phyloP scores from a whole-genome alignment of 2,329 filamentous ascomycete species.

The Tolypocladium cylindrosporum region DNA sequence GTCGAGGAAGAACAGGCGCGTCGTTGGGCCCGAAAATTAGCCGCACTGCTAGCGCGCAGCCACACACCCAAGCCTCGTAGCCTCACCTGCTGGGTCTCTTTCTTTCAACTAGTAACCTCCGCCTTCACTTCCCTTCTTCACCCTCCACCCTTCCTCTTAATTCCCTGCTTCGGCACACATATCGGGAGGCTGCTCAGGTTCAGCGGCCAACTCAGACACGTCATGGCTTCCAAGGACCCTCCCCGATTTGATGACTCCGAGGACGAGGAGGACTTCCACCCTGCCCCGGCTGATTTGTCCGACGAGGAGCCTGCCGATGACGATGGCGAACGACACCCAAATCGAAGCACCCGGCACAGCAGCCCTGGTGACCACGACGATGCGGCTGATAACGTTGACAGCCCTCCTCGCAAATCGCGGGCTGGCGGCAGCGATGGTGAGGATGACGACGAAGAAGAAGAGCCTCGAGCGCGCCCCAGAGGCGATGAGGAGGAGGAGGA shows the following conservation, averaged over 20 bases:
- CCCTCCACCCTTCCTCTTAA: not conserved
- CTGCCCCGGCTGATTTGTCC: constrained; percentile 61
- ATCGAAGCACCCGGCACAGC: constrained; percentile 29
- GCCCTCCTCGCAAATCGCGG: constrained; percentile 5
- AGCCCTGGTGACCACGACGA: constrained; percentile 16
- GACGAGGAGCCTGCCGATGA: constrained; percentile 43
- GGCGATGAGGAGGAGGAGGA: constrained; percentile 24
- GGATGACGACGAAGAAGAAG: constrained; percentile 27
- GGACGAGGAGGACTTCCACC: constrained; percentile 86
- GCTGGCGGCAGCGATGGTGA: constrained; percentile 25
- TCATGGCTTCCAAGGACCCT: constrained; percentile 37
- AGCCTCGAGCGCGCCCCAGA: constrained; percentile 8
- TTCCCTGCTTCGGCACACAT: not conserved
- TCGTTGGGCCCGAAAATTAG: not conserved
- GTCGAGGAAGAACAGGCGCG: not conserved
- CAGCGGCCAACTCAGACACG: constrained; percentile 7
- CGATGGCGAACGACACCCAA: constrained; percentile 20
- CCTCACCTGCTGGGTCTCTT: not conserved
- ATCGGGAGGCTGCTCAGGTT: not conserved
- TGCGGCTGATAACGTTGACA: constrained; percentile 29
- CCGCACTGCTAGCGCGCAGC: not conserved
- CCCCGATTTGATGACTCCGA: constrained; percentile 52
- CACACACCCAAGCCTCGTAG: not conserved
- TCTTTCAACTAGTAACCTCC: not conserved
- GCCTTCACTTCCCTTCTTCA: not conserved